phyloP scores from a whole-genome alignment of 345 rosid genomes.

The Arabidopsis thaliana region TAIR10.1 NC_003076.8:6299501-6300000 shows the following conservation, averaged over 20 bases:
- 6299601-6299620: no score
- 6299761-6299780: no score
- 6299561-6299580: no score
- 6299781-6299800: no score
- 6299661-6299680: no score
- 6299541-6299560: no score
- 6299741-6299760: no score
- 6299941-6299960: slow-evolving; percentile 70
- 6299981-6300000: slow-evolving; percentile 79
- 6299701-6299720: not conserved
- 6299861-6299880: slow-evolving; percentile 60
- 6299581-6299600: no score
- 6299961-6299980: slow-evolving; percentile 75
- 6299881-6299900: slow-evolving; percentile 75
- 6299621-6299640: no score
- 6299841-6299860: not conserved
- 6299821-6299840: not conserved
- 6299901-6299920: slow-evolving; percentile 84
- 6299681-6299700: no score
- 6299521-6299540: slow-evolving; percentile 48
- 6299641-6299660: no score
- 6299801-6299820: no score
- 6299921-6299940: slow-evolving; percentile 66
- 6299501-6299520: slow-evolving; percentile 83
- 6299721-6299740: not conserved